Conservation (phyloP, 2,329 filamentous ascomycete species). For the Lachnellula arida region DNA sequence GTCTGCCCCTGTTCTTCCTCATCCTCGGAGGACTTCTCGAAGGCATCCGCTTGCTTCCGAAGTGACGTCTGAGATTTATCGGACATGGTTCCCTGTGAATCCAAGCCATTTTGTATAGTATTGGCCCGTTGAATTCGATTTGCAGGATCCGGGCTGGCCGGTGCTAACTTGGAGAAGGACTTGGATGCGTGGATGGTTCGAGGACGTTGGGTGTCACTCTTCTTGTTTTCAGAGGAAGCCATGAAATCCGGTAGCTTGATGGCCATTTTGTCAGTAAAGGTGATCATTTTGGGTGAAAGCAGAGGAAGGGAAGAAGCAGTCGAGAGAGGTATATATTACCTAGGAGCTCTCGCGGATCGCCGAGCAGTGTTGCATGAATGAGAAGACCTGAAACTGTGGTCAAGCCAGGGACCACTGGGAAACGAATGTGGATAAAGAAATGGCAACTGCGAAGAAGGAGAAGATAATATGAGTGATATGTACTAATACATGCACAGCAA, state of each 20-base stretch:
- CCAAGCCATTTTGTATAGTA: slow-evolving; percentile 30
- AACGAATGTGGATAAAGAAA: slow-evolving; percentile 22
- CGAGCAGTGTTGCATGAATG: slow-evolving; percentile 27
- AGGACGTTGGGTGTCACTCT: slow-evolving; percentile 26
- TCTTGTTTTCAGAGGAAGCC: slow-evolving; percentile 24
- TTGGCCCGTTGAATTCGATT: slow-evolving; percentile 26
- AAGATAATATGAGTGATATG: slow-evolving; percentile 9
- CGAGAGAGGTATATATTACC: slow-evolving; percentile 14
- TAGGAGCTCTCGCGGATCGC: slow-evolving; percentile 10
- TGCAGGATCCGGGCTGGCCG: slow-evolving; percentile 16
- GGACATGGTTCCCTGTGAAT: slow-evolving; percentile 12
- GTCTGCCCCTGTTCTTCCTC: slow-evolving; percentile 23
- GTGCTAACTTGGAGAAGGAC: slow-evolving; percentile 36
- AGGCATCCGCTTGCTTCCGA: slow-evolving; percentile 22
- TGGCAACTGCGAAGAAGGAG: slow-evolving; percentile 10
- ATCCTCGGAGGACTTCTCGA: slow-evolving; percentile 39
- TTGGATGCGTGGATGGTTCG: slow-evolving; percentile 34
- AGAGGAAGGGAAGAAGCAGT: neutral
- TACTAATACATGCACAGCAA: slow-evolving; percentile 21
- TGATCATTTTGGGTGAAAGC: slow-evolving; percentile 13
- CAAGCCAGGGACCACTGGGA: slow-evolving; percentile 20
- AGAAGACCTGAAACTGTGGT: slow-evolving; percentile 28
- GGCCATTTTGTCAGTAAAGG: slow-evolving; percentile 28
- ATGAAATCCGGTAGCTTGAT: slow-evolving; percentile 31
- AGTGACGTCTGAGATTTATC: slow-evolving; percentile 19